Base-by-base conservation (phyloP, 345 rosid genomes). In the Lepidium africanum region DNA sequence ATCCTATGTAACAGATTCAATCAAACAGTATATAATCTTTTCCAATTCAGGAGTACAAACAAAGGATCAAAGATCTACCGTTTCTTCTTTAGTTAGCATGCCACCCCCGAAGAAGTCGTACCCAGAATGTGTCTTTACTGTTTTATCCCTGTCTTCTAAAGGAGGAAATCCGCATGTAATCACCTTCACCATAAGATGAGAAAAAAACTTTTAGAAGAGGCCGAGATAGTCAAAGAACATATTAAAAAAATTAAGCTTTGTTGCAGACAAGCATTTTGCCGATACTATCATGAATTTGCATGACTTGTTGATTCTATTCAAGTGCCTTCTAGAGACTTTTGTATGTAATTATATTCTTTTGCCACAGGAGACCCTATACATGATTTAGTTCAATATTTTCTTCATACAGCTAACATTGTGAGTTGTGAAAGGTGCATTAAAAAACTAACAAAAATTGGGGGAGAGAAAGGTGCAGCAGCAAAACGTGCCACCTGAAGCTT, bases 161-260 rank as follows among this genome's bases (percentile, higher is more conserved):
- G 96, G 96, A 73, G 97, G 96, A 83, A 94, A 94, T 30, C 99
- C 97, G 41, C 99, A 94, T 2, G 95, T 87, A 60, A 77, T 71
- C 67, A 94, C 92, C 99, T 91, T 67, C 55, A 75, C 39, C 60
- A 62, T 23, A 63, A 54, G 16, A 68, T 8, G 39, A 61, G 39
- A 21, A 9, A 17, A n/a, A 55, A 21, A 10, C 19, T 27, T 45
- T 41, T 13, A 49, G 37, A 57, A 39, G 39, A 48, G 15, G 13
- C 51, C 6, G 52, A 50, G 39, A 11, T 32, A 7, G 23, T 15
- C 12, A 51, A 51, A 51, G 4, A 40, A 21, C 6, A 38, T 19
- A 45, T 56, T 47, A 17, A 5, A 41, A 62, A 61, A 52, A 16
- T 27, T 46, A 27, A 63, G 47, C 37, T 70, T 15, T 60, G 42